Conservation (phyloP, 495 filamentous ascomycete genomes). For the Neurospora intermedia region DNA sequence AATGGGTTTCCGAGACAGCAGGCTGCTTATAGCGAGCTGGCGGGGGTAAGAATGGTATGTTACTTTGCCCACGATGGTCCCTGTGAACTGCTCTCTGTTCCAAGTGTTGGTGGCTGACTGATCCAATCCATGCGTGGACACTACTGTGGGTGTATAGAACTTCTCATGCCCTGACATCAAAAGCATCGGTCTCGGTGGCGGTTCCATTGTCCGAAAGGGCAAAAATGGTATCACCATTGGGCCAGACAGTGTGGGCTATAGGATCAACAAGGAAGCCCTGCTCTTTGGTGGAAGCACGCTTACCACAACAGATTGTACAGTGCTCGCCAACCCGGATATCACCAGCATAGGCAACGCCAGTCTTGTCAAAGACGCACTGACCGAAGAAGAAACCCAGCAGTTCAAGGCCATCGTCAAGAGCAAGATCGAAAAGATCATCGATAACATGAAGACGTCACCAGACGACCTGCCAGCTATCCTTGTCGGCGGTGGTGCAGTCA, state of each 20-base stretch:
- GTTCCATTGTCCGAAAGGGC: conserved; percentile 33
- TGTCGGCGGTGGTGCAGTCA: conserved; percentile 32
- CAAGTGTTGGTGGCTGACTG: background rate
- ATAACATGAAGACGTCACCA: conserved; percentile 39
- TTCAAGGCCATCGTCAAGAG: conserved; percentile 18
- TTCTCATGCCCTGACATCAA: conserved; percentile 38
- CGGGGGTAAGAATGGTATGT: conserved; percentile 30
- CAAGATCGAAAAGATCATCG: conserved; percentile 36
- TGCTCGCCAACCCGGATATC: conserved; percentile 20
- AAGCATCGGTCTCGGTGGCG: conserved; percentile 44
- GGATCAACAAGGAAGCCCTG: conserved; percentile 34
- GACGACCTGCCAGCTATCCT: conserved; percentile 34
- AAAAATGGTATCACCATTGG: conserved; percentile 30
- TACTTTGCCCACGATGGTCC: background rate
- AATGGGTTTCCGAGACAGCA: conserved; percentile 37
- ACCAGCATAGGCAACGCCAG: conserved; percentile 16
- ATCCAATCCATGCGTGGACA: background rate
- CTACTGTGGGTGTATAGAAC: conserved; percentile 16
- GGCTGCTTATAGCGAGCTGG: conserved; percentile 31
- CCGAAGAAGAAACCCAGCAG: background rate
- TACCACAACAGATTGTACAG: conserved; percentile 42
- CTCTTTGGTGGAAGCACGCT: conserved; percentile 39
- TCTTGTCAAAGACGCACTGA: conserved; percentile 8
- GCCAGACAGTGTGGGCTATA: conserved; percentile 46
- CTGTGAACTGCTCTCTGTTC: background rate